Base-by-base conservation (phyloP, 805 yeast genomes). In the Myxozyma lipomycoides region DNA sequence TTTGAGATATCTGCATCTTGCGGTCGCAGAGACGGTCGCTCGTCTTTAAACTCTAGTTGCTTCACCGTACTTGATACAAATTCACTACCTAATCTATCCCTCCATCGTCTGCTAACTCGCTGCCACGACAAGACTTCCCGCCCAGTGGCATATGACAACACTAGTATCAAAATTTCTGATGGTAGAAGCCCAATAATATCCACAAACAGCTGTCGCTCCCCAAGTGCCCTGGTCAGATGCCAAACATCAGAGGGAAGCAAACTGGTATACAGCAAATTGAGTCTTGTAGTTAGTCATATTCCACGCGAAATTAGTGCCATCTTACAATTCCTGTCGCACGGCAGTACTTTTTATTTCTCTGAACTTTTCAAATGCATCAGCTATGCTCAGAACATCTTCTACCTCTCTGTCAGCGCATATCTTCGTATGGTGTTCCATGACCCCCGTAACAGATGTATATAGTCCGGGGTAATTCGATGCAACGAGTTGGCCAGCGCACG, bases 161-260 rank as follows among this genome's bases (percentile, higher is more conserved):
- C 48, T 21, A 45, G 37, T 17, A 55, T 43, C 34, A 55, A 41
- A 23, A 55, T 41, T 28, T 55, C 59, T 9, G 41, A 30, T 5
- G 59, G 59, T 5, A 55, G 46, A 4, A 55, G 37, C 2, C 46
- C 45, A 18, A 55, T 40, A 43, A 55, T 48, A 34, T 55, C 59
- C 17, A 55, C 56, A 26, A 49, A 52, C 10, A 51, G 45, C 17
- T 51, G 52, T 12, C 59, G 47, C 25, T 55, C 59, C 17, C 53
- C 52, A 19, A 55, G 50, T 2, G 45, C 35, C 2, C 45, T 47
- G 2, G 59, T 55, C 17, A 55, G 51, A 43, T 55, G 51, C 59
- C 59, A 55, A 24, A 55, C 36, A 32, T 55, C 59, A 3, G 59
- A 55, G 4, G 59, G 59, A 23, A 47, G 43, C 24, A 55, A 41